Conservation (phyloP, 2,329 filamentous ascomycete genomes). For the Trichothecium sympodiale region DNA sequence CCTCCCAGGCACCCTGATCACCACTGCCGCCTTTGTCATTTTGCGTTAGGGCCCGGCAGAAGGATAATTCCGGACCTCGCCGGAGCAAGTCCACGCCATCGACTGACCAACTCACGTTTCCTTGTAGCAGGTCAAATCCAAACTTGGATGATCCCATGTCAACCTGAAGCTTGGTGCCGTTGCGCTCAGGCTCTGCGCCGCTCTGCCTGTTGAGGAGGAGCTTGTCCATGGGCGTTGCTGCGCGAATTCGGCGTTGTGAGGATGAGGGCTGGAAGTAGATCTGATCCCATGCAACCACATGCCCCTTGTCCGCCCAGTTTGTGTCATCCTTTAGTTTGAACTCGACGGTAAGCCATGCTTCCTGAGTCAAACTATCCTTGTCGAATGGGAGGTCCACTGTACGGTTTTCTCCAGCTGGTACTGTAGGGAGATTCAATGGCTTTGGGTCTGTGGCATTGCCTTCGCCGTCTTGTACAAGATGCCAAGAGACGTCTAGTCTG, state of each 20-base stretch:
- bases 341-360: conserved; percentile 8
- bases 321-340: conserved; percentile 5
- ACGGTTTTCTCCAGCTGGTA: background rate
- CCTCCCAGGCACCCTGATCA: conserved; percentile 6
- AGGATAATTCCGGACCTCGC: conserved; percentile 8
- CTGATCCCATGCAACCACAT: conserved; percentile 10
- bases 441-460: background rate
- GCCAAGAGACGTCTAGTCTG: conserved; percentile 24
- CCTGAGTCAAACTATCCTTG: background rate
- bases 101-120: conserved; percentile 8
- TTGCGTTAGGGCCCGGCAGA: conserved; percentile 9
- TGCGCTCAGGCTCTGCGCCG: too few species aligned
- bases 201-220: background rate
- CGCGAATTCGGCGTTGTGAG: background rate
- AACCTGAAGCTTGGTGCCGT: too few species aligned
- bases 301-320: conserved; percentile 7
- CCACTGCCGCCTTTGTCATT: conserved; percentile 6
- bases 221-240: background rate
- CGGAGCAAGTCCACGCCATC: conserved; percentile 6
- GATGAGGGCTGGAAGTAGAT: conserved; percentile 6
- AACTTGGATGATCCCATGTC: conserved; percentile 3
- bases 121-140: conserved; percentile 8
- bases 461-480: conserved; percentile 1
- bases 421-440: background rate
- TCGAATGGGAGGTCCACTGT: conserved; percentile 1